Evolutionary conservation across 441 rosid genomes (phyloP).

Genomic region (Rhodomyrtus psidioides): DNA sequence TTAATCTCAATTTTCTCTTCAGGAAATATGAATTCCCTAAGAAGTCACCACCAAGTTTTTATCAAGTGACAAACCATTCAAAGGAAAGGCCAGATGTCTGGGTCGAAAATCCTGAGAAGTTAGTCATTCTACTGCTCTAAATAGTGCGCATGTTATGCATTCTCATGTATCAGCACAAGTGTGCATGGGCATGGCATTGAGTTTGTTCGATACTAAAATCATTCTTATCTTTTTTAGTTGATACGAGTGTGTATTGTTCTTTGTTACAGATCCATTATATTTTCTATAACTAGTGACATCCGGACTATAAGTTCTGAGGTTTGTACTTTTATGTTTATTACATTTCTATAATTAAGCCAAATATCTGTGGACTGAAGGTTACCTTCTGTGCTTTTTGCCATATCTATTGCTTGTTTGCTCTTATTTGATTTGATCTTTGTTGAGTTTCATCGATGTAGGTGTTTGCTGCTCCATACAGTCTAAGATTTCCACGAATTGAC

Average conservation of each 20-base stretch:
- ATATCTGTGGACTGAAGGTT: neutral
- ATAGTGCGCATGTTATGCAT: neutral
- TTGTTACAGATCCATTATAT: conserved; percentile 69
- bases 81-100: conserved; percentile 99
- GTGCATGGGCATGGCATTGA: neutral
- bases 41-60: conserved; percentile 79
- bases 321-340: conserved; percentile 13
- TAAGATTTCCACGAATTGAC: conserved; percentile 97
- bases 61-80: conserved; percentile 79
- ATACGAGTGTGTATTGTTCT: neutral
- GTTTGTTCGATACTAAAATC: neutral
- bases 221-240: neutral
- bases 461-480: conserved; percentile 93
- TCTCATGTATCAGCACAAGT: neutral
- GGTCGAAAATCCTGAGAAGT: conserved; percentile 98
- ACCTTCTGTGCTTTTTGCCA: neutral
- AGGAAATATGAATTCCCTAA: conserved; percentile 88
- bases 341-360: neutral
- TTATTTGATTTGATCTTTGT: neutral
- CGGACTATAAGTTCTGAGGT: conserved; percentile 97
- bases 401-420: neutral
- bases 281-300: conserved; percentile 92
- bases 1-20: conserved; percentile 19
- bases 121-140: conserved; percentile 13
- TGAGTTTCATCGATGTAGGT: conserved; percentile 34